These are phyloP conservation scores for Candida frijolesensis DNA, from an alignment of 1,139 yeast species.

Conservation along the genomic window DNA sequence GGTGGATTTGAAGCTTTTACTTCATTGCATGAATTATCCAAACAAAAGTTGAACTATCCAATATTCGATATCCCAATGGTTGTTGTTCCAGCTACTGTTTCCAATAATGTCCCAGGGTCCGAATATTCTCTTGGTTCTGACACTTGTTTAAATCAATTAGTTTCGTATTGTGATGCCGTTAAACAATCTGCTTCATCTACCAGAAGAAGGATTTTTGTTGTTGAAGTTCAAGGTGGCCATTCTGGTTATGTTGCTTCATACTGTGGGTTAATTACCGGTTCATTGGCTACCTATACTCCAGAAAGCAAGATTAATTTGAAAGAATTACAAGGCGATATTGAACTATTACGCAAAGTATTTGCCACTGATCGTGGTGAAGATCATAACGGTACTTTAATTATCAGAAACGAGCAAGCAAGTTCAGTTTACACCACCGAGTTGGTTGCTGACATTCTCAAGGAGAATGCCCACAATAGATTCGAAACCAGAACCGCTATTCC, in stretches of 20 bases:
- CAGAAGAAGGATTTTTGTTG: conserved; percentile 92
- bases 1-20: conserved; percentile 96
- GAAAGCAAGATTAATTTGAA: conserved; percentile 78
- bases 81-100: conserved; percentile 90
- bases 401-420: conserved; percentile 71
- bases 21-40: conserved; percentile 77
- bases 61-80: conserved; percentile 93
- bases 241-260: conserved; percentile 90
- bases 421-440: conserved; percentile 66
- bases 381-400: conserved; percentile 73
- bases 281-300: conserved; percentile 91
- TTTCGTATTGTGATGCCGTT: conserved; percentile 90
- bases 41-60: conserved; percentile 74
- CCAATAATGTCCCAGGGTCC: conserved; percentile 98
- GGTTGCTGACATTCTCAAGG: conserved; percentile 68
- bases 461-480: conserved; percentile 64
- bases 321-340: conserved; percentile 53
- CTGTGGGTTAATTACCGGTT: conserved; percentile 90
- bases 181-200: conserved; percentile 95
- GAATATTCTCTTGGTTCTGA: conserved; percentile 94
- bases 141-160: conserved; percentile 89
- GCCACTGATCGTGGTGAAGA: conserved; percentile 76
- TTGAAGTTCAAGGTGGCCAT: conserved; percentile 97
- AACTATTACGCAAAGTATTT: conserved; percentile 46
- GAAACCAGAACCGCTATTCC: conserved; percentile 80